Base-by-base conservation (phyloP, 2,329 filamentous ascomycete genomes). In the Calonectria pauciramosa region DNA sequence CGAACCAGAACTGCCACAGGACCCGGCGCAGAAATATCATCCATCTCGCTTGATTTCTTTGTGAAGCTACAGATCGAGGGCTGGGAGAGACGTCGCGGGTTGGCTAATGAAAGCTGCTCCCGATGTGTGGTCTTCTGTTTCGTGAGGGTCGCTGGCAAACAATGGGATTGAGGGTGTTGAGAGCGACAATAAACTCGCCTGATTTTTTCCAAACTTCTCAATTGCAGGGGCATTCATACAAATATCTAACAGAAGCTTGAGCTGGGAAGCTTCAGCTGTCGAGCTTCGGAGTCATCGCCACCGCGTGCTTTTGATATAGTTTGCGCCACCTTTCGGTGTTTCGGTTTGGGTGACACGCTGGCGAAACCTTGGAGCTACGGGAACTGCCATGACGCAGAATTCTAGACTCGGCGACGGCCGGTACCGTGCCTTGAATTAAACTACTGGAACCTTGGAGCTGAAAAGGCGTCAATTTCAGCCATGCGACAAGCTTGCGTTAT, bases 331-430 rank as follows among this genome's bases (percentile, higher is more conserved):
- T 16, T 36, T 41, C 20, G 38, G 13, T 3, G 41, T 9, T 41
- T 63, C 14, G 23, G 23, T 7, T 10, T 23, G 14, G 8, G 56
- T 41, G 56, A 63, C 34, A 18, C n/a, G 34, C 13, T 63, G 36
- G 34, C 20, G n/a, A 16, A 41, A 41, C 56, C 23, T 63, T 28
- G 26, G 14, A 41, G 14, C 38, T 63, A 5, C 18, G 23, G 14
- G 34, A 63, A 28, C 38, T 28, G 16, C n/a, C 11, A 36, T 41
- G n/a, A 36, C 9, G 23, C 23, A 20, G 26, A 11, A 41, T 63
- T 63, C 34, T 16, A 63, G 56, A 20, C 36, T 63, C 56, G 56
- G 56, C n/a, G 32, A 38, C 56, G 56, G 56, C 56, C 56, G 56
- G 34, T 63, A 38, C 56, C 56, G 56, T 41, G 56, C 16, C 16